phyloP scores from a whole-genome alignment of 2,329 filamentous ascomycete species.

The Pseudogymnoascus sp. region DNA sequence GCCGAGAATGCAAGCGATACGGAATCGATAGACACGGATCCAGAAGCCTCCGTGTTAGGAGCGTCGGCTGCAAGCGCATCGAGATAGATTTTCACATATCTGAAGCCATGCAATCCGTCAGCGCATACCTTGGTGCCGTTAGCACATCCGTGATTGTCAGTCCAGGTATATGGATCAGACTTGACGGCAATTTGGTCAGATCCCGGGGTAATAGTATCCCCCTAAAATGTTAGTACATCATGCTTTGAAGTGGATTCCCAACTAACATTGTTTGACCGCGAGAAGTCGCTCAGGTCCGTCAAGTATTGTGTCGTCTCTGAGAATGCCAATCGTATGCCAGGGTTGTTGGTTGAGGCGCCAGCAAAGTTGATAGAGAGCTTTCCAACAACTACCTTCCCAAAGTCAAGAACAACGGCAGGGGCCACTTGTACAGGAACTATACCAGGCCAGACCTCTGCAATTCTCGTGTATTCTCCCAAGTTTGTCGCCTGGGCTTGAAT shows the following conservation, averaged over 20 bases:
- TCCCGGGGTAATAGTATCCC: slow-evolving; percentile 35
- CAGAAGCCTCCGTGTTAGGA: slow-evolving; percentile 36
- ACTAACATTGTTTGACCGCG: slow-evolving; percentile 38
- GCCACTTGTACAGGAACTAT: slow-evolving; percentile 7
- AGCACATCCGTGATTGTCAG: slow-evolving; percentile 36
- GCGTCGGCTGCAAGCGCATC: slow-evolving; percentile 36
- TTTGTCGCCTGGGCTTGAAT: not conserved
- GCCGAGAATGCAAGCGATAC: slow-evolving; percentile 36
- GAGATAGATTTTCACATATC: slow-evolving; percentile 41
- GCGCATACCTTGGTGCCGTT: slow-evolving; percentile 37
- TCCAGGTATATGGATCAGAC: slow-evolving; percentile 36
- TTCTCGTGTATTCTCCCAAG: not conserved
- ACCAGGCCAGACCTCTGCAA: slow-evolving; percentile 4
- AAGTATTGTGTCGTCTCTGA: slow-evolving; percentile 41
- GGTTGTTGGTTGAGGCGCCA: slow-evolving; percentile 23
- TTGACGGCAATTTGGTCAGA: slow-evolving; percentile 43
- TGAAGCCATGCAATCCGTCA: slow-evolving; percentile 45
- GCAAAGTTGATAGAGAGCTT: slow-evolving; percentile 36
- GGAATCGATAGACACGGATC: slow-evolving; percentile 36
- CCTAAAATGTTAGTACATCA: slow-evolving; percentile 17
- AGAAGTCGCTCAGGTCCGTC: slow-evolving; percentile 38
- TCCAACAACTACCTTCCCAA: slow-evolving; percentile 40
- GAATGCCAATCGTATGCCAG: slow-evolving; percentile 39
- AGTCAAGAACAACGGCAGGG: slow-evolving; percentile 40
- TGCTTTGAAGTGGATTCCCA: too few relatives aligned